Evolutionary conservation across 1,284 basidiomycete genomes (phyloP).

Genomic region (Cystobasidium slooffiae): DNA sequence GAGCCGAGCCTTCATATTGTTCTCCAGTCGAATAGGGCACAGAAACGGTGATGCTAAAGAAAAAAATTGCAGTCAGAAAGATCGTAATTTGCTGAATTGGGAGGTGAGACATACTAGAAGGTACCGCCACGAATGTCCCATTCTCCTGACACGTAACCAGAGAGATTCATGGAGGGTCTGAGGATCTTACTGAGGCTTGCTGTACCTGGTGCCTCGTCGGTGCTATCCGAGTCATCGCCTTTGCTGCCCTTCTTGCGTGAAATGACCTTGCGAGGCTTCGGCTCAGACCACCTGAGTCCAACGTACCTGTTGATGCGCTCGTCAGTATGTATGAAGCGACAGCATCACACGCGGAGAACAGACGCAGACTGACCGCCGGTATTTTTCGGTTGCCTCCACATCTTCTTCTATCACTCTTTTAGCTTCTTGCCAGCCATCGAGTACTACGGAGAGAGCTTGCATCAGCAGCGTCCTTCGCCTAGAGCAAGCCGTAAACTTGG

Average conservation of each 20-base stretch:
- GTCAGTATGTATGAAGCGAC: background rate
- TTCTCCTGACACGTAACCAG: conserved; percentile 27
- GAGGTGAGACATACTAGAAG: conserved; percentile 27
- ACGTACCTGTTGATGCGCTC: conserved; percentile 21
- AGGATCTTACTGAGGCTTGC: background rate
- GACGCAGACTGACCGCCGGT: conserved; percentile 1
- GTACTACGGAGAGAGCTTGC: background rate
- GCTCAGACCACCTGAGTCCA: conserved; percentile 32
- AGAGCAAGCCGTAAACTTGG: background rate
- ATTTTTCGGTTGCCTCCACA: background rate
- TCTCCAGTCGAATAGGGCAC: conserved; percentile 35
- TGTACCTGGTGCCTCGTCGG: background rate
- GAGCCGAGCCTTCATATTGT: conserved; percentile 29
- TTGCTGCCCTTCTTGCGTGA: background rate
- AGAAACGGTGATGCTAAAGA: conserved; percentile 16
- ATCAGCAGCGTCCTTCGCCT: background rate
- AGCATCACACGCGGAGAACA: too few species aligned
- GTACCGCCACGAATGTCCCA: conserved; percentile 28
- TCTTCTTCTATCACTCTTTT: background rate
- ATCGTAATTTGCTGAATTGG: background rate
- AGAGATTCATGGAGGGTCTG: conserved; percentile 18
- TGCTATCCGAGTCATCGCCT: background rate
- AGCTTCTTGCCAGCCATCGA: conserved; percentile 21
- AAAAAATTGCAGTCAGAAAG: too few species aligned
- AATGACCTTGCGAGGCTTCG: conserved; percentile 30